These are phyloP conservation scores for Chaetomium tenue DNA, from an alignment of 495 filamentous ascomycete genomes.

Conservation along the genomic window DNA sequence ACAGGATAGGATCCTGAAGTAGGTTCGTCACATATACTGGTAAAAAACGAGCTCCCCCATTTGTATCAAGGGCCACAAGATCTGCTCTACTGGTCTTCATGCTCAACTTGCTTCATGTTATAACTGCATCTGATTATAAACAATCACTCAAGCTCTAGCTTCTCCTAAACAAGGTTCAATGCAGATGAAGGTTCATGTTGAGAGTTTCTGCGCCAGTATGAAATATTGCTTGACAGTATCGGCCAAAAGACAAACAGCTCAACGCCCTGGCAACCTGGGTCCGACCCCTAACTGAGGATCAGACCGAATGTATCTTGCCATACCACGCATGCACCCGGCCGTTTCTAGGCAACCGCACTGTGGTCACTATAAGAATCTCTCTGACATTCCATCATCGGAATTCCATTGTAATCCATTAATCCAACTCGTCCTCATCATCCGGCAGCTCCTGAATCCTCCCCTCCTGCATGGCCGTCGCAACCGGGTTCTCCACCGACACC, in stretches of 20 bases:
- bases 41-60: too few species aligned
- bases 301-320: not conserved
- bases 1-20: too few species aligned
- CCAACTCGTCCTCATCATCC: constrained; percentile 33
- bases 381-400: too few species aligned
- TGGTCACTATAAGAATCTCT: too few species aligned
- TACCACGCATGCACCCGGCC: not conserved
- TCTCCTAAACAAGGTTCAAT: too few species aligned
- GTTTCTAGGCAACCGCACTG: not conserved
- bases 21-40: too few species aligned
- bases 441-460: constrained; percentile 76
- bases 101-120: too few species aligned
- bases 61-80: too few species aligned
- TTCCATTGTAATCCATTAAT: not conserved
- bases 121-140: too few species aligned
- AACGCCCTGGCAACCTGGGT: not conserved
- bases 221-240: not conserved
- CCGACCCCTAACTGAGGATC: not conserved
- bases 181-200: too few species aligned
- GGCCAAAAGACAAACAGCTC: not conserved
- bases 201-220: not conserved
- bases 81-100: too few species aligned
- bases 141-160: too few species aligned
- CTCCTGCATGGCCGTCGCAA: constrained; percentile 68
- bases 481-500: constrained; percentile 80